Conservation (phyloP, 1,284 basidiomycete species). For the Bondarzewia mesenterica region DNA sequence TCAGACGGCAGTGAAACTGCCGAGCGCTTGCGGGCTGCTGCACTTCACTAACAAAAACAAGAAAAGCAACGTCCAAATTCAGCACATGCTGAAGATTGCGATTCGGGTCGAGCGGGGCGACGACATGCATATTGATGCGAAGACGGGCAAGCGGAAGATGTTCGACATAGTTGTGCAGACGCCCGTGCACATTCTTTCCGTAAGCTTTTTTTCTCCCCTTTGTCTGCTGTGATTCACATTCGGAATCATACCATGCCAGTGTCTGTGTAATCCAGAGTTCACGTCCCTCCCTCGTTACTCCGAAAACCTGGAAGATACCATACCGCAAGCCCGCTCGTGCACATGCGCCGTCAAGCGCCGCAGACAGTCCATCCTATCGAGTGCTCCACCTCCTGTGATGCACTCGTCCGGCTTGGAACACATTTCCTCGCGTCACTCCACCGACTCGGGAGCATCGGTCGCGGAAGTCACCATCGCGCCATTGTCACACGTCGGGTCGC, state of each 20-base stretch:
- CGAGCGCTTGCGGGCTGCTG: conserved; percentile 46
- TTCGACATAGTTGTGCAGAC: conserved; percentile 90
- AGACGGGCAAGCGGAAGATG: conserved; percentile 66
- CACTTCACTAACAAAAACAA: conserved; percentile 82
- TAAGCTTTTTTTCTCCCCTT: conserved; percentile 30
- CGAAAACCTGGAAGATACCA: conserved; percentile 14
- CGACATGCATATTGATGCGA: conserved; percentile 53
- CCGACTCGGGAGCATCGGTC: conserved; percentile 1
- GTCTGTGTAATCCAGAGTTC: conserved; percentile 74
- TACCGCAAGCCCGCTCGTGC: conserved; percentile 4
- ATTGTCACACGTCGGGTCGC: conserved; percentile 20
- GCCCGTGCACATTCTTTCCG: conserved; percentile 74
- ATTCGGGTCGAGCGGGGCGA: conserved; percentile 83
- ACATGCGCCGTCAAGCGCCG: conserved; percentile 3
- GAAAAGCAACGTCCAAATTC: conserved; percentile 72
- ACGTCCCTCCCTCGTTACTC: conserved; percentile 68
- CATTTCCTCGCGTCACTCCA: background rate
- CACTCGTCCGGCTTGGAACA: background rate
- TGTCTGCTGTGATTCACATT: background rate
- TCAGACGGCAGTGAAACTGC: conserved; percentile 47
- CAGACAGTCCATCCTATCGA: background rate
- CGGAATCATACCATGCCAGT: conserved; percentile 31
- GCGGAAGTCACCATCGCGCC: conserved; percentile 4
- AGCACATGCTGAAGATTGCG: conserved; percentile 77
- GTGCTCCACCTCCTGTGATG: background rate